A percentile compares a stretch with the other conserved stretches of the same genome.
These are phyloP conservation scores for Forsythia viridissima DNA, from an alignment of 257 asterid genomes.

Conservation along the genomic window DNA sequence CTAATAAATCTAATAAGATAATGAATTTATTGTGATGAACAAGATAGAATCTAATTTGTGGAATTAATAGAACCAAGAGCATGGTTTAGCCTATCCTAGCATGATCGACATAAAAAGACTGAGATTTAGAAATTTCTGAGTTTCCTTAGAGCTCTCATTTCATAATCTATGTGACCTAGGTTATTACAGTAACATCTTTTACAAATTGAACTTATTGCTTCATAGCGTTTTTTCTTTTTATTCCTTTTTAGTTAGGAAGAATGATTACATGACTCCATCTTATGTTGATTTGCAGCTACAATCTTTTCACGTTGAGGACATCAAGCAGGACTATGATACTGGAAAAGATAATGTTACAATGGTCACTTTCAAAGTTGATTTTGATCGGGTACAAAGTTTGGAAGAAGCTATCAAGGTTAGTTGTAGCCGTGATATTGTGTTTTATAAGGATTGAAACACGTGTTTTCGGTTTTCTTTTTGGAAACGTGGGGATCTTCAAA, in stretches of 20 bases:
- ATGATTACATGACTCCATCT: neutral
- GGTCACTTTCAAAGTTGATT: slow-evolving; percentile 86
- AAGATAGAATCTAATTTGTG: neutral
- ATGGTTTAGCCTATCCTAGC: slow-evolving; percentile 5
- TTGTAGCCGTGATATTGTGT: slow-evolving; percentile 79
- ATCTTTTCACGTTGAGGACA: slow-evolving; percentile 78
- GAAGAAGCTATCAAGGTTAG: slow-evolving; percentile 79
- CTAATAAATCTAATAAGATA: neutral
- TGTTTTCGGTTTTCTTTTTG: neutral
- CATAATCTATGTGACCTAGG: neutral
- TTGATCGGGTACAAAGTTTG: slow-evolving; percentile 65
- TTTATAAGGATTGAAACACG: slow-evolving; percentile 50
- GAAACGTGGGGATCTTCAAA: neutral
- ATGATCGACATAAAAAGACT: neutral
- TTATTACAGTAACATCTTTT: neutral
- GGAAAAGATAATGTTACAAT: slow-evolving; percentile 77
- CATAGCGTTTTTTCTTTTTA: neutral
- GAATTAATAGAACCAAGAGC: slow-evolving; percentile 10
- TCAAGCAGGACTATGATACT: slow-evolving; percentile 90
- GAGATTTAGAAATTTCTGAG: neutral
- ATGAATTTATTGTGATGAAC: neutral
- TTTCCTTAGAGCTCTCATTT: neutral
- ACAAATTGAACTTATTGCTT: neutral
- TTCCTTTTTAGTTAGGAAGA: neutral
- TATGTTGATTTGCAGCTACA: slow-evolving; percentile 64